Percentiles rank a stretch among this genome's conserved stretches.
Evolutionary conservation across 371 early-diverging fungal genomes (phyloP).

Genomic region (Mucor mucedo): DNA sequence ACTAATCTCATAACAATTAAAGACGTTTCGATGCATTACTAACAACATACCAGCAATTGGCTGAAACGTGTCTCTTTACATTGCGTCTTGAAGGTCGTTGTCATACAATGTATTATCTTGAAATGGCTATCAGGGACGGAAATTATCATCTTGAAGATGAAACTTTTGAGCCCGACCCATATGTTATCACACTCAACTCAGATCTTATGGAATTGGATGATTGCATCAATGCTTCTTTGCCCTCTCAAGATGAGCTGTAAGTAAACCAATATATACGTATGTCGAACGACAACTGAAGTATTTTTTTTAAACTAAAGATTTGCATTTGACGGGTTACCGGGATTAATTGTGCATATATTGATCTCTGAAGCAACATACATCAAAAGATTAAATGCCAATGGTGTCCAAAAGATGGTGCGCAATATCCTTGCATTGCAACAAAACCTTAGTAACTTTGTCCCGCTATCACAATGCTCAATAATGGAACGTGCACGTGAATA

Average conservation of each 20-base stretch:
- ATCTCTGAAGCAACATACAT: slow-evolving; percentile 76
- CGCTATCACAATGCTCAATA: slow-evolving; percentile 64
- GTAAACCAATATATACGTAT: neutral
- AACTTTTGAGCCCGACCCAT: slow-evolving; percentile 85
- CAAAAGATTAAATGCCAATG: slow-evolving; percentile 72
- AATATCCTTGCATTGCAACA: slow-evolving; percentile 88
- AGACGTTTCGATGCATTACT: slow-evolving; percentile 61
- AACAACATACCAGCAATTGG: slow-evolving; percentile 70
- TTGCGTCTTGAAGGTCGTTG: slow-evolving; percentile 85
- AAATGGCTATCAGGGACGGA: slow-evolving; percentile 91
- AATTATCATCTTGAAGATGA: slow-evolving; percentile 77
- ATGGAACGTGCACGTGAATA: slow-evolving; percentile 76
- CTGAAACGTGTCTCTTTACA: slow-evolving; percentile 80
- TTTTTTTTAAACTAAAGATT: slow-evolving; percentile 52
- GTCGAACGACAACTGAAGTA: neutral
- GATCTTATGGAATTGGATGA: slow-evolving; percentile 82
- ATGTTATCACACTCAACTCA: slow-evolving; percentile 78
- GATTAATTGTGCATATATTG: slow-evolving; percentile 74
- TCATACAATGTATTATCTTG: slow-evolving; percentile 87
- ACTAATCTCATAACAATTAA: neutral
- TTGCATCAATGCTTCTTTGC: slow-evolving; percentile 67
- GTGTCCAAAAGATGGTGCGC: slow-evolving; percentile 80
- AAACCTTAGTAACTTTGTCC: slow-evolving; percentile 81
- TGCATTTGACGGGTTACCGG: slow-evolving; percentile 83
- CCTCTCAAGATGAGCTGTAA: slow-evolving; percentile 67